A percentile compares a stretch with the other conserved stretches of the same genome.
phyloP scores from a whole-genome alignment of 2,329 filamentous ascomycete genomes.

The Parastagonospora nodorum region DNA sequence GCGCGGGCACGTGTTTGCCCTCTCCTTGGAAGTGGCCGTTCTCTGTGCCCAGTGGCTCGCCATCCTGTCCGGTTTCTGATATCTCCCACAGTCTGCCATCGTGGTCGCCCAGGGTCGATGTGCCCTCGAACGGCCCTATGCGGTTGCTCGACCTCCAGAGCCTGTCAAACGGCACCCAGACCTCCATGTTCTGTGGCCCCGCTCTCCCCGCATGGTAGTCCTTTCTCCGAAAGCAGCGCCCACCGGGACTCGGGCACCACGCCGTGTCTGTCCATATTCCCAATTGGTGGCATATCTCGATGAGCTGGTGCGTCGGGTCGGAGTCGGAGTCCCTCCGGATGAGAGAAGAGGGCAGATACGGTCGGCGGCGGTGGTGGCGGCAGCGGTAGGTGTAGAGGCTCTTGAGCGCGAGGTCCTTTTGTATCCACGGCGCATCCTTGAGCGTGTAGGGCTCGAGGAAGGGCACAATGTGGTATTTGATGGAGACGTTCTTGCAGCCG shows the following conservation, averaged over 20 bases:
- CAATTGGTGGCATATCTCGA: conserved; percentile 62
- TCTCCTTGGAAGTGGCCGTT: conserved; percentile 52
- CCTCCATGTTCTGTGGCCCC: conserved; percentile 60
- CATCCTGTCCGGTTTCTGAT: conserved; percentile 58
- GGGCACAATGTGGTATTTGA: conserved; percentile 68
- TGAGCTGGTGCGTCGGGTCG: conserved; percentile 64
- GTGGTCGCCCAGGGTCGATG: conserved; percentile 38
- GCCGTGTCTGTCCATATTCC: conserved; percentile 66
- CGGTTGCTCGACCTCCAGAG: conserved; percentile 65
- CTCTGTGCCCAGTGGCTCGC: conserved; percentile 60
- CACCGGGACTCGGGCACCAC: conserved; percentile 64
- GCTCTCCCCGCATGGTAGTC: conserved; percentile 62
- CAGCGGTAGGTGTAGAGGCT: conserved; percentile 67
- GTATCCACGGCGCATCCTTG: conserved; percentile 49
- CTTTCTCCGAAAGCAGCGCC: conserved; percentile 60
- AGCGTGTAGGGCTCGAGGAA: conserved; percentile 55
- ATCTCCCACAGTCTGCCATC: conserved; percentile 63
- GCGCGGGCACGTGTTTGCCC: conserved; percentile 60
- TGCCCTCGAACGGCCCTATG: conserved; percentile 53
- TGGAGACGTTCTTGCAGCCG: conserved; percentile 67
- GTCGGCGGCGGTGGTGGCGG: conserved; percentile 64
- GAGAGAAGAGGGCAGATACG: conserved; percentile 62
- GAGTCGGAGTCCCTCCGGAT: conserved; percentile 63
- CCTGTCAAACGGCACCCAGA: conserved; percentile 67
- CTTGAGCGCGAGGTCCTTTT: conserved; percentile 58